Base-by-base conservation (phyloP, 2,329 filamentous ascomycete genomes). In the Colletotrichum cordylinicola region DNA sequence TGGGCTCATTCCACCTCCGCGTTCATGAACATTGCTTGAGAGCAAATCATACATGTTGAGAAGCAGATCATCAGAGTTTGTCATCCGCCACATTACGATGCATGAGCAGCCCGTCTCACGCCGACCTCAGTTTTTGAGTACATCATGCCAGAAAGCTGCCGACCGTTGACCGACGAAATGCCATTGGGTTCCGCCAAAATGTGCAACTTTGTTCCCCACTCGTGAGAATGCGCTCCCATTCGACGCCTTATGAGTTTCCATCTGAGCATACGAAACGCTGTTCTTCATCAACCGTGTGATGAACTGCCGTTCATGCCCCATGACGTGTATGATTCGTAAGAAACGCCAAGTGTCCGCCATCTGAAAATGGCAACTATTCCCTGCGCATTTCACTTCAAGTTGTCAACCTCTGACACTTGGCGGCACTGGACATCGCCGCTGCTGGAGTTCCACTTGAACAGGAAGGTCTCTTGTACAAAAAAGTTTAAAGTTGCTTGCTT, bases 231-330 rank as follows among this genome's bases (percentile, higher is more conserved):
- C 2, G 13, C 4, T 43, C 39, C 15, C 39, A 70, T 73, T 27
- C 18, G 58, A 24, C n/a, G 35, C 24, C 29, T n/a, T 33, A 10
- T 13, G 24, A 60, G 48, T 37, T 70, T 65, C n/a, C n/a, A 7
- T 43, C 31, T 6, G 21, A 73, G 39, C 21, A 62, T 27, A 31
- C 55, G 37, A 73, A 71, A 74, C 37, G 16, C 9, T 24, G 12
- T 12, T 37, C 31, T n/a, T 48, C 10, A 35, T 8, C 3, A 31
- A 35, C 29, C 4, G 48, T 39, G 33, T 65, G 61, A 61, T 66
- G 35, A 33, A 61, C 37, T 52, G 15, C 29, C 18, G 48, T 72
- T 72, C 62, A 39, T 74, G 70, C 70, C 27, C 15, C 24, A 56
- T n/a, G 16, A 18, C 27, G n/a, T 29, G 27, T n/a, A 48, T 35